Evolutionary conservation across 1,284 basidiomycete species (phyloP), one percentile per base, ranked within the genome.

Genomic region (Cutaneotrichosporon dermatis): DNA sequence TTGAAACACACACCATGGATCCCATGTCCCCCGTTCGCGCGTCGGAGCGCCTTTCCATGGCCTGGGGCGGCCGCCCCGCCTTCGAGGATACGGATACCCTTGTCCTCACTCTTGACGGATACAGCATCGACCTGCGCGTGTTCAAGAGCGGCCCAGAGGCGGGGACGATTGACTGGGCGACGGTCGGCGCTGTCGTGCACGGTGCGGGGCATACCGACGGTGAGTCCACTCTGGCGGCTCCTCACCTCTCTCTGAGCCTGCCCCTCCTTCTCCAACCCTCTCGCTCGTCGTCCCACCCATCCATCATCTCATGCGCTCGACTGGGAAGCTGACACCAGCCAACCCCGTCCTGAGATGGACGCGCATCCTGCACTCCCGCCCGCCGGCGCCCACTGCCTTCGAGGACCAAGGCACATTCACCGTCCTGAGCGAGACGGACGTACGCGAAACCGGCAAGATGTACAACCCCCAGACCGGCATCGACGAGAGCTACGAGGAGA

Each of bases 31-130:
- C 69, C 2, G 61, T 65, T 4, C 57, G 72, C 48, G 69, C 69
- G 6, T 70, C 70, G 0, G 69, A 57, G 7, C 68, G 72, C 33
- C 54, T 72, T n/a, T 71, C 69, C 15, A 71, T 75, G 45, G 66
- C 67, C 10, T 75, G 73, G 73, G 54, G 54, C 4, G 71, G 66
- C 4, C 58, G 51, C 6, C 54, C 62, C 0, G 53, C 72, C 1
- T 39, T 48, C 11, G 73, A 75, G 59, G 69, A 70, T 51, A 74
- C 71, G 3, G 71, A 74, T 42, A 74, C 72, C 6, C 63, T 74
- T 36, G 71, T 74, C 15, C 62, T 75, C 43, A 74, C 73, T 9
- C 66, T 73, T 33, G 55, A 68, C n/a, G 61, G 57, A 8, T 66
- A 60, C 42, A 69, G 64, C 6, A 60, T 75, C 46, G 72, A 75